Base-by-base conservation (phyloP, 306 rosid species). In the Sechiopsis laciniata region DNA sequence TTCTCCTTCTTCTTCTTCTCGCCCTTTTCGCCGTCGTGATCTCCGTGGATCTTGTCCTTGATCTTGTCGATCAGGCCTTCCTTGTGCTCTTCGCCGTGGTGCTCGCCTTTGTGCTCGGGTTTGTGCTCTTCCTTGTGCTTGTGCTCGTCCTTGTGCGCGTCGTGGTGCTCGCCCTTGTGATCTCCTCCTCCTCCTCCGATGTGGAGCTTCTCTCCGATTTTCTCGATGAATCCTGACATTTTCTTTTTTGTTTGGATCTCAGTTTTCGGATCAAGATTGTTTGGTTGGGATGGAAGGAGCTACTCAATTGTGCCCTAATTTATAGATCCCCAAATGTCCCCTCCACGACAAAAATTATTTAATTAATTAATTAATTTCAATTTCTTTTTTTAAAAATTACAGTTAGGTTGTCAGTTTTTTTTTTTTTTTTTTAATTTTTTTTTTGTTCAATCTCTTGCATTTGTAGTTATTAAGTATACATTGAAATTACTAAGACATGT, bases 1-100 rank as follows among this genome's bases (percentile, higher is more conserved):
- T 60, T 13, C 8, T 37, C 45, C 45, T 37, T 37, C 45, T 37
- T 37, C 67, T 60, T 12, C 66, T 60, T 60, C 67, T 60, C 14
- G 45, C 46, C 17, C 16, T 67, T 45, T 17, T 66, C 35, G 1
- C 55, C 17, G 0, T 46, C 50, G 6, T 62, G 37, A 6, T 65
- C 72, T 0, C 72, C 72, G 12, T 67, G 72, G 72, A 67, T 67
- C 72, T 67, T 67, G 35, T 67, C 72, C 55, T 67, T 67, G 72
- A 67, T 67, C 55, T 67, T 67, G 5, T 67, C 55, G 2, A 67
- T 12, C 5, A 67, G 10, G 1, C 72, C 72, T 45, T 45, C 72
- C 72, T 67, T 67, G 17, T 66, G 71, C 67, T 32, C 70, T 8
- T 15, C 51, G 4, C 40, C 51, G 15, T 35, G 53, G 53, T 65